Conservation (phyloP, 1,284 basidiomycete genomes). For the Cutaneotrichosporon mucoides region DNA sequence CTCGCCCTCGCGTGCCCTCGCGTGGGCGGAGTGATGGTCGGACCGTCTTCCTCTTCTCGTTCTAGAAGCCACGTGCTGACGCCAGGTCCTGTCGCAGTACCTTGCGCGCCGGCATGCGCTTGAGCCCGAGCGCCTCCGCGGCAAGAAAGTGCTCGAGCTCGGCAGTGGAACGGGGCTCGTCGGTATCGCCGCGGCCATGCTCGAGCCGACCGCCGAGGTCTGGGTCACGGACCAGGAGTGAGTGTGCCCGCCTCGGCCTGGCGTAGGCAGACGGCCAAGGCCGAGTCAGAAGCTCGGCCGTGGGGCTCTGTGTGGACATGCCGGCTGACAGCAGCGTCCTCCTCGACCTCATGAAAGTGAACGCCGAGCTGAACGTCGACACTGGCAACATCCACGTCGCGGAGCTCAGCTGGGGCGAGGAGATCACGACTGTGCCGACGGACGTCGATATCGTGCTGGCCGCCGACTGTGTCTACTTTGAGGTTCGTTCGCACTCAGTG, state of each 20-base stretch:
- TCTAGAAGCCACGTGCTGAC: background rate
- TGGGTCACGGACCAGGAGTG: slow-evolving; percentile 87
- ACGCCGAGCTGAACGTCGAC: slow-evolving; percentile 63
- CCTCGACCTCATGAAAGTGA: slow-evolving; percentile 67
- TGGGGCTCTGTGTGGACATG: too few species aligned
- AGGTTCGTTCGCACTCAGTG: slow-evolving; percentile 44
- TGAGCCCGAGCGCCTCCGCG: slow-evolving; percentile 52
- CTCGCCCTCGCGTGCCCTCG: too few species aligned
- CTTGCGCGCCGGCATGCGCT: slow-evolving; percentile 55
- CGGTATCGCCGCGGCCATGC: slow-evolving; percentile 70
- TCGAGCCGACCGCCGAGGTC: slow-evolving; percentile 58
- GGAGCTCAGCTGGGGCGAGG: slow-evolving; percentile 67
- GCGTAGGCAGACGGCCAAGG: too few species aligned
- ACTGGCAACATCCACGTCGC: slow-evolving; percentile 54
- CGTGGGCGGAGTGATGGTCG: too few species aligned
- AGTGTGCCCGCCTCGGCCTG: too few species aligned
- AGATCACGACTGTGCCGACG: slow-evolving; percentile 33
- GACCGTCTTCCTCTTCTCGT: too few species aligned
- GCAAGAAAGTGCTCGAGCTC: slow-evolving; percentile 69
- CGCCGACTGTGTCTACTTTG: slow-evolving; percentile 93
- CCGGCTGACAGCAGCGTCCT: slow-evolving; percentile 39
- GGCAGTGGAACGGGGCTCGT: slow-evolving; percentile 84
- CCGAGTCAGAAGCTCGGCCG: too few species aligned
- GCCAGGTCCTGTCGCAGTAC: slow-evolving; percentile 70
- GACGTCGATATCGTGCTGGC: slow-evolving; percentile 60